Evolutionary conservation across 768 basidiomycete genomes (phyloP), one percentile per base, ranked within the genome.

Genomic region (Crucibulum laeve): DNA sequence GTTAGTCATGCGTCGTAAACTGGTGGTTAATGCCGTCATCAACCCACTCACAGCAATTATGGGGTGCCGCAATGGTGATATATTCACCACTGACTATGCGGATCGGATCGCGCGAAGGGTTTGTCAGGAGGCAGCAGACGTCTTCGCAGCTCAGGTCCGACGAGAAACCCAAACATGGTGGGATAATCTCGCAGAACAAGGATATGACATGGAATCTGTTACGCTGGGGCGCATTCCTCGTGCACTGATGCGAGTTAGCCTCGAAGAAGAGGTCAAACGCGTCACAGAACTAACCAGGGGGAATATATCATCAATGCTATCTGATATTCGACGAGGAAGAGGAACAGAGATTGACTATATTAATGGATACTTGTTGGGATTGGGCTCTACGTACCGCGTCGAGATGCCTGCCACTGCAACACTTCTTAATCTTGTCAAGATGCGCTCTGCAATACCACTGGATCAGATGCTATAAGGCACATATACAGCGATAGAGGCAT

Each of bases 41-140:
- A 92, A 96, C 55, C 83, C 95, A 1, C 73, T 97, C 44, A 89
- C 92, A 0, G 87, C 90, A 6, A 58, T 97, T 18, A 65, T 91
- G 48, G 79, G 80, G 23, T 87, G 91, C 54, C 72, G 77, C 40
- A 95, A 95, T 58, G 91, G 91, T 14, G 79, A 81, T 1, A 61
- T 95, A 15, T 74, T 87, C 56, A 59, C 59, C 4, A 63, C 75
- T 6, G 40, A 53, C 1, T 61, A 66, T 10, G 73, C 80, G 2
- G 50, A 56, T 2, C 62, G 65, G 19, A 59, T 93, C 26, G 61
- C 80, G 40, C 42, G 54, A 1, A 58, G 65, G 28, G 61, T 96
- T n/a, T 85, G 87, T 50, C 25, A 54, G n/a, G 95, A 98, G 62
- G 87, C 86, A 5, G 69, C 80, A 1, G 51, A 49, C 1, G 80